Conservation (phyloP, 805 yeast species). For the Saccharomycodes ludwigii region DNA sequence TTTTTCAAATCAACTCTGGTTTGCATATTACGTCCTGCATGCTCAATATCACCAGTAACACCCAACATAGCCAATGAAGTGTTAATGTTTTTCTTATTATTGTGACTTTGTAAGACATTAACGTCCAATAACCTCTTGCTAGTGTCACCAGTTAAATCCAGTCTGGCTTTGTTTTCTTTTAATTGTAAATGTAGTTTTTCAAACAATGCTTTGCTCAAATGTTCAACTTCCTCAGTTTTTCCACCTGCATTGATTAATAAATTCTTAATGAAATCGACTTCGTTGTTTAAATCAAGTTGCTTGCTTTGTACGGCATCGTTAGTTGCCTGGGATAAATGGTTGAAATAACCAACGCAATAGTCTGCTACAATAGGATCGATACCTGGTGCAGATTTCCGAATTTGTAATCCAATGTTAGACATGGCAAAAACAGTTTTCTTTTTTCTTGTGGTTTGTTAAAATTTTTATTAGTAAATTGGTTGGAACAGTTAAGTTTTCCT, state of each 20-base stretch:
- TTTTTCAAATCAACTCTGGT: slow-evolving; percentile 93
- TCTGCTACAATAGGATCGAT: slow-evolving; percentile 79
- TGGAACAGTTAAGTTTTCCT: too few relatives aligned
- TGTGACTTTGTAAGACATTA: slow-evolving; percentile 53
- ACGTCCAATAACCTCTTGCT: slow-evolving; percentile 77
- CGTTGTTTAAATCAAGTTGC: slow-evolving; percentile 52
- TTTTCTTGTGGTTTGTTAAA: background rate
- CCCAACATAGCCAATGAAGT: slow-evolving; percentile 67
- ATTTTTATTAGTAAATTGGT: too few relatives aligned
- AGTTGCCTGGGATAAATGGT: slow-evolving; percentile 65
- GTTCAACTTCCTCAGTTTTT: slow-evolving; percentile 37
- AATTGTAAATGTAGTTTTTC: slow-evolving; percentile 40
- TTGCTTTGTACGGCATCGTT: slow-evolving; percentile 75
- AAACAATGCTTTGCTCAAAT: slow-evolving; percentile 34
- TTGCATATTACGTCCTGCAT: slow-evolving; percentile 83
- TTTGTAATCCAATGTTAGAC: slow-evolving; percentile 37
- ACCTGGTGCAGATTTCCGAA: slow-evolving; percentile 77
- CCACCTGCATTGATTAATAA: slow-evolving; percentile 81
- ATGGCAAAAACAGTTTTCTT: slow-evolving; percentile 11
- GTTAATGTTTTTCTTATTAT: slow-evolving; percentile 56
- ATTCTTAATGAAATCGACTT: slow-evolving; percentile 53
- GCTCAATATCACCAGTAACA: slow-evolving; percentile 76
- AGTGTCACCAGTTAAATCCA: slow-evolving; percentile 74
- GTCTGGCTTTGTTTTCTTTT: slow-evolving; percentile 55
- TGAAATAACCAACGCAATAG: slow-evolving; percentile 85